Evolutionary conservation across 176 grass and related monocot species (phyloP).

Genomic region (Oryza meridionalis): DNA sequence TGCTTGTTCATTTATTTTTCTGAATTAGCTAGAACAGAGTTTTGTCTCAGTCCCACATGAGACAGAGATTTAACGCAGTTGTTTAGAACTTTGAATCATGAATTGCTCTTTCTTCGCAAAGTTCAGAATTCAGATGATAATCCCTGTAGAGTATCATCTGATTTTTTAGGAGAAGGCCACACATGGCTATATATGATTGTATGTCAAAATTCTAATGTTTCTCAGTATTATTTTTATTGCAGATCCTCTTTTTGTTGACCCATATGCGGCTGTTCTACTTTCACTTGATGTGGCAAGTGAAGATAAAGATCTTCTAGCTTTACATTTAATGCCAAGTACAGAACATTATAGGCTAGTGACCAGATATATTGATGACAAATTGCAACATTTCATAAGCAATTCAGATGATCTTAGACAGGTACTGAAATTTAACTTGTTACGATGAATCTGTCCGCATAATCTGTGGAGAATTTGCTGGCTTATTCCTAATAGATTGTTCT

Average conservation of each 20-base stretch:
- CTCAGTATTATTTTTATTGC: conserved; percentile 18
- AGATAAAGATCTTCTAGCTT: conserved; percentile 35
- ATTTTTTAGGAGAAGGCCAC: neutral
- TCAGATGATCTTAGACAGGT: conserved; percentile 83
- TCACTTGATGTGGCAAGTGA: conserved; percentile 43
- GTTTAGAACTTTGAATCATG: conserved; percentile 2
- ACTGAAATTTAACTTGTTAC: conserved; percentile 43
- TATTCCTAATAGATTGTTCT: conserved; percentile 94
- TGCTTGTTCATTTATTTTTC: conserved; percentile 20
- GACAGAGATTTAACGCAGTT: neutral
- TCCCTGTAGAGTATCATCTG: neutral
- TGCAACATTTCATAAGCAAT: conserved; percentile 54
- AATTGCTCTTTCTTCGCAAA: neutral
- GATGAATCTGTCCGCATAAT: conserved; percentile 13
- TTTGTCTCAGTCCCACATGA: neutral
- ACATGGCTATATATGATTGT: conserved; percentile 2
- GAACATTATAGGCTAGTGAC: conserved; percentile 68
- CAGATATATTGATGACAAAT: conserved; percentile 86
- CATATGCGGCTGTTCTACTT: conserved; percentile 77
- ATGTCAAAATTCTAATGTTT: conserved; percentile 20
- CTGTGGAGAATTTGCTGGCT: conserved; percentile 44
- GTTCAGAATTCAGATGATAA: neutral
- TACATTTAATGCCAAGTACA: conserved; percentile 27
- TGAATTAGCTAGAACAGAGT: conserved; percentile 11
- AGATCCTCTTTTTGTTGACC: conserved; percentile 93